phyloP scores from a whole-genome alignment of 495 filamentous ascomycete genomes.

The Podospora conica region DNA sequence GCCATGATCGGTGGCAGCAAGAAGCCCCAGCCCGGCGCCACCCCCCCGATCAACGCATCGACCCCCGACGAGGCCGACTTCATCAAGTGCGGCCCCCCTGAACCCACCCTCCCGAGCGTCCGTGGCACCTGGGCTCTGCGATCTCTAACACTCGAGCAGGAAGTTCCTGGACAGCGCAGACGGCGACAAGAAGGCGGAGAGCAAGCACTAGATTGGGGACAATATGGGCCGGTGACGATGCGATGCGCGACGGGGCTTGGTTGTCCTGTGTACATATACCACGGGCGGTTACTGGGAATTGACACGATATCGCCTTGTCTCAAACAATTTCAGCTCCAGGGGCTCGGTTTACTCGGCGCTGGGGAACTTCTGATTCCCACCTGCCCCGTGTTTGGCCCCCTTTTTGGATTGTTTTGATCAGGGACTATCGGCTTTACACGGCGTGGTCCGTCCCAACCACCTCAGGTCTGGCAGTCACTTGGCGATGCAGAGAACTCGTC shows the following conservation, averaged over 20 bases:
- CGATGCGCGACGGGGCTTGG: slow-evolving; percentile 3
- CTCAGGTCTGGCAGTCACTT: not conserved
- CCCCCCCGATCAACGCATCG: slow-evolving; percentile 78
- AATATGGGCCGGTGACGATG: slow-evolving; percentile 1
- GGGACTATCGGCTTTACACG: not conserved
- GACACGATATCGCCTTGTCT: slow-evolving; percentile 9
- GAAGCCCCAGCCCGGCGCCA: slow-evolving; percentile 48
- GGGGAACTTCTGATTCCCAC: not conserved
- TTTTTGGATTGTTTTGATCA: not conserved
- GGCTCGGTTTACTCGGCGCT: not conserved
- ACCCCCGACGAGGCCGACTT: slow-evolving; percentile 95
- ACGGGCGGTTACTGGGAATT: slow-evolving; percentile 17
- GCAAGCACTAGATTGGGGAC: slow-evolving; percentile 14
- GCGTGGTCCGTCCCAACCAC: not conserved
- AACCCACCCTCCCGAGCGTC: not conserved
- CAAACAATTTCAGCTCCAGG: not conserved
- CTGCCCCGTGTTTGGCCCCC: not conserved
- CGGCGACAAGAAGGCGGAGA: slow-evolving; percentile 56
- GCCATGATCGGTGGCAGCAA: slow-evolving; percentile 54
- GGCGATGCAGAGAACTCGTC: not conserved
- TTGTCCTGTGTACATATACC: slow-evolving; percentile 26
- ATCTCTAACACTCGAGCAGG: slow-evolving; percentile 44
- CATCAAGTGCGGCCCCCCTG: slow-evolving; percentile 67
- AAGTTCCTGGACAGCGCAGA: slow-evolving; percentile 74
- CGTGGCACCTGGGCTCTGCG: not conserved